Evolutionary conservation across 164 flowering plant genomes (phyloP).

Genomic region (Piper longum): DNA sequence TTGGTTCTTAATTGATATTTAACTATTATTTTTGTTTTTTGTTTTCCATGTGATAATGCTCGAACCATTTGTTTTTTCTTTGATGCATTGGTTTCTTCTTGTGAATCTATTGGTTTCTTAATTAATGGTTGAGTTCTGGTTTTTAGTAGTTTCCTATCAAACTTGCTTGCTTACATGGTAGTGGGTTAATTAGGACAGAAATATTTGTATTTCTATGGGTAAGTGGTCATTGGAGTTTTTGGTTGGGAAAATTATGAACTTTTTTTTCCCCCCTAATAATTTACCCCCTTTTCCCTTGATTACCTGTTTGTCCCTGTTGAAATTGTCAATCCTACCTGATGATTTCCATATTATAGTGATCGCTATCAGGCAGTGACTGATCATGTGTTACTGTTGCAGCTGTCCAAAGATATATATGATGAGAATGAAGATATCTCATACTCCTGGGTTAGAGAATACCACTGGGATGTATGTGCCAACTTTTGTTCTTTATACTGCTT

Average conservation of each 20-base stretch:
- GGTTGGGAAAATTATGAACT: neutral
- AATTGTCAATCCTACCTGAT: neutral
- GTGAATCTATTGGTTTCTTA: no score
- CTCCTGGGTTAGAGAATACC: conserved; percentile 88
- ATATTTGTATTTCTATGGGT: no score
- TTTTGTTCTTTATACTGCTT: neutral
- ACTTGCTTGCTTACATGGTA: neutral
- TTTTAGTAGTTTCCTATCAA: neutral
- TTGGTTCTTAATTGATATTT: neutral
- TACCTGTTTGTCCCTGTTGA: neutral
- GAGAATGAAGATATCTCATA: conserved; percentile 66
- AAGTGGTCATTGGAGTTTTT: neutral
- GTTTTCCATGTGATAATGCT: neutral
- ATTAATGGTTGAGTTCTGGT: no score
- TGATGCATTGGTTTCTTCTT: no score
- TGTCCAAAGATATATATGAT: conserved; percentile 71
- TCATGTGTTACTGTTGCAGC: conserved; percentile 21
- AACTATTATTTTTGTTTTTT: neutral
- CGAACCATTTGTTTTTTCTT: neutral
- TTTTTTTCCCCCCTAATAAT: neutral
- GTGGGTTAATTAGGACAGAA: neutral
- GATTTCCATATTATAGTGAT: neutral
- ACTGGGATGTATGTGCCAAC: conserved; percentile 72
- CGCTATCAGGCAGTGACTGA: neutral
- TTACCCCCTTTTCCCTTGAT: neutral